Evolutionary conservation across 768 basidiomycete genomes (phyloP), one percentile per base, ranked within the genome.

Genomic region (Termitomyces heimii): DNA sequence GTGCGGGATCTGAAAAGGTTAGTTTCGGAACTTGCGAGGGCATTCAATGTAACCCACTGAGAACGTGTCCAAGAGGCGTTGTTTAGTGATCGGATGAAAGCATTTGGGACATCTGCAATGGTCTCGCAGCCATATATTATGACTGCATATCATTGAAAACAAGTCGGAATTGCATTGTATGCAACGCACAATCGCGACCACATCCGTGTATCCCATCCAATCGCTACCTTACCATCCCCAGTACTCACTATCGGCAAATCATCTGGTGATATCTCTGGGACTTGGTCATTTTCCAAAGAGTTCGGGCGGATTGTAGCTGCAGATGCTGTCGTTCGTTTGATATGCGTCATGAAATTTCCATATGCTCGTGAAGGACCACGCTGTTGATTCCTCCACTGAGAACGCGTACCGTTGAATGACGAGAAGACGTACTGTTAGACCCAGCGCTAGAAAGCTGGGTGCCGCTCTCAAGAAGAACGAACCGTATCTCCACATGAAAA

Each of bases 111-210:
- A 97, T 34, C 94, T 80, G 68, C 96, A 98, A 62, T 98, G 95
- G 66, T 98, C 96, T 44, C 92, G 78, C 24, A 98, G 74, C 89
- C 93, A 97, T 40, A 93, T 82, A 65, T 94, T 85, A 67, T 96
- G 92, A 67, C 95, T 98, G 62, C 28, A 14, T 49, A 14, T 53
- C 46, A 37, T 53, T 32, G 48, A 32, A 22, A 53, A 45, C 46
- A 2, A 58, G 54, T 9, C 34, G 20, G 10, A 34, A 8, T 32
- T 35, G 13, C 14, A 20, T 24, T 52, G 3, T 6, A 51, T 12
- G 43, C 8, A 44, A 78, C 89, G 61, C 67, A 93, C 92, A 88
- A 94, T 71, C 85, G 76, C 3, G 91, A 89, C 82, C 85, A 88
- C 2, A 75, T 80, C 57, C 79, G 77, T 10, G 83, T 80, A 59